Base-by-base conservation (phyloP, 495 filamentous ascomycete species). In the Trichoderma gamsii region DNA sequence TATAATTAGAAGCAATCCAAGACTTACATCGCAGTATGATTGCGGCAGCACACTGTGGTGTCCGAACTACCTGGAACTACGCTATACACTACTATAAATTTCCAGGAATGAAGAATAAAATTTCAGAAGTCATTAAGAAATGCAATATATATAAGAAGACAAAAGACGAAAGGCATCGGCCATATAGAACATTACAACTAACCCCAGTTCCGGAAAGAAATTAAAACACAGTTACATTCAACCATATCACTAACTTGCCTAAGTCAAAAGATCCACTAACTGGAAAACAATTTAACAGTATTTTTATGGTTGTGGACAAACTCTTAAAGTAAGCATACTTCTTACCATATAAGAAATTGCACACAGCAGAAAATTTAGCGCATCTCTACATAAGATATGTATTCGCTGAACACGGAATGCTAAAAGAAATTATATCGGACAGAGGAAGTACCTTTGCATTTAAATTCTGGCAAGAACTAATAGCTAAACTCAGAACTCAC, bases 1-100 rank as follows among this genome's bases (percentile, higher is more conserved):
- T 25, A 70, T 67, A 41, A 79, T 78, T 41, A 67, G 44, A 75
- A 70, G 4, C 78, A 74, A 51, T 71, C 78, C 64, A 44, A 21
- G 0, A 71, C 71, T 63, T 75, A 77, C 35, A 76, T 78, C 63
- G 35, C 73, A 11, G 51, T 71, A 8, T 69, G 77, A 13, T 15
- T 61, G 27, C 25, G 68, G 35, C 5, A 38, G 35, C 8, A 4
- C 71, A 70, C 41, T 61, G 74, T 5, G 63, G 70, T 56, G 44
- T 69, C 6, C 74, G 73, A 23, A 71, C 74, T 18, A 69, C 75
- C 21, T 69, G 64, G 2, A 80, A 78, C 63, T 51, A 80, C 0
- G 72, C 79, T n/a, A 38, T 69, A 79, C 59, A 46, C 23, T 44
- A 43, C 43, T 18, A 44, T 65, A 44, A 21, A 11, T 44, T 44